Conservation (phyloP, 2,329 filamentous ascomycete species). For the Hypoxylon sp. region DNA sequence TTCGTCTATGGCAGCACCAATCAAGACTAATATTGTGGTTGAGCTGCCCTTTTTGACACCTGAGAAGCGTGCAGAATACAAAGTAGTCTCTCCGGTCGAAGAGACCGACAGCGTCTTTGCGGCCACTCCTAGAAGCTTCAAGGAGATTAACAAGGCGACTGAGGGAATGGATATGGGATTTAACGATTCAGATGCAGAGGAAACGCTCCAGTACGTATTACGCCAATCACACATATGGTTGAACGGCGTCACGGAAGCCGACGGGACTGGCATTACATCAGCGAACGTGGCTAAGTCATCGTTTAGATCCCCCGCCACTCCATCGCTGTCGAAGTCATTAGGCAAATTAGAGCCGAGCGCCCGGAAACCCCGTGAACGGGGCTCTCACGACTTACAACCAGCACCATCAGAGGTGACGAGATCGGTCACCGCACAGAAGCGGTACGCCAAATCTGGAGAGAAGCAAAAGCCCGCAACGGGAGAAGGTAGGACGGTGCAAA, state of each 20-base stretch:
- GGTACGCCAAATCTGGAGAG: neutral
- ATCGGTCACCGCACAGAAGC: neutral
- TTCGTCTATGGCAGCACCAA: neutral
- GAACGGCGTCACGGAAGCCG: constrained; percentile 36
- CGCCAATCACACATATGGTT: constrained; percentile 46
- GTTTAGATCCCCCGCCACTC: neutral
- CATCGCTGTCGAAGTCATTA: neutral
- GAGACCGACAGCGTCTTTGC: constrained; percentile 8
- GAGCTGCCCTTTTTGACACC: constrained; percentile 35
- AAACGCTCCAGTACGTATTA: constrained; percentile 46
- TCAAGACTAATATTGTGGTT: constrained; percentile 30
- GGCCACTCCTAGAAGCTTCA: constrained; percentile 36
- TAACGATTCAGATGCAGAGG: constrained; percentile 29
- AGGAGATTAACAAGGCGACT: constrained; percentile 40
- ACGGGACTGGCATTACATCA: neutral
- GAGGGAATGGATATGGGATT: constrained; percentile 9
- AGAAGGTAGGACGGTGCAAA: no score
- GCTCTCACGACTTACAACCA: neutral
- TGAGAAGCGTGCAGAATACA: constrained; percentile 34
- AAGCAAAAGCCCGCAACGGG: neutral
- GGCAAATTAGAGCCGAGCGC: neutral
- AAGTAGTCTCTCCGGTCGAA: constrained; percentile 13
- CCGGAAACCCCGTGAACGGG: neutral
- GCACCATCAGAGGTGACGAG: neutral
- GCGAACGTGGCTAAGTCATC: constrained; percentile 4